These are phyloP conservation scores for Pichia sp. DNA, from an alignment of 1,139 yeast species.

Conservation along the genomic window DNA sequence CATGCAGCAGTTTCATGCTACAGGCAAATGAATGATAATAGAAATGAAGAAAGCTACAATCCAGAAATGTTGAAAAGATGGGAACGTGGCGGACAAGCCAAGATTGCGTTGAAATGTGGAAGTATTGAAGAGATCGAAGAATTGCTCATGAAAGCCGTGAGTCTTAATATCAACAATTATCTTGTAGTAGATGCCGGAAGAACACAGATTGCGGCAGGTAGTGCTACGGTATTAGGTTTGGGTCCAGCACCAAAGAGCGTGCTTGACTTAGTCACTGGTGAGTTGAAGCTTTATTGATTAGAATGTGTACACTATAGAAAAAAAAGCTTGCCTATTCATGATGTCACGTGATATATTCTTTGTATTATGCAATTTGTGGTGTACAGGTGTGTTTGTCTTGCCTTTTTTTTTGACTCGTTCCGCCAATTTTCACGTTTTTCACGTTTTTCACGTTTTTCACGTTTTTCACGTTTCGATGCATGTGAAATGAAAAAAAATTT, in stretches of 20 bases:
- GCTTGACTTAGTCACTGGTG: conserved; percentile 75
- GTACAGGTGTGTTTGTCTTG: too few species aligned
- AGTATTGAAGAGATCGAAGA: conserved; percentile 71
- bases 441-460: neutral
- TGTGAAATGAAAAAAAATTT: neutral
- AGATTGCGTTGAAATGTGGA: conserved; percentile 74
- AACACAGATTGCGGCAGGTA: conserved; percentile 91
- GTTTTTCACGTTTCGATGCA: neutral
- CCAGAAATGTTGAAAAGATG: conserved; percentile 63
- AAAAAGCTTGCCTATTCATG: too few species aligned
- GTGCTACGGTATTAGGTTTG: conserved; percentile 87
- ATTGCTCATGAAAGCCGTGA: conserved; percentile 73
- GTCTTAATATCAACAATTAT: conserved; percentile 69
- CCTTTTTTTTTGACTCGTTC: too few species aligned
- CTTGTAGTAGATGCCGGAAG: conserved; percentile 95
- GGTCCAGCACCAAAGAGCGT: conserved; percentile 95
- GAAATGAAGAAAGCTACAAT: conserved; percentile 38
- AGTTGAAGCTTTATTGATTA: conserved; percentile 59
- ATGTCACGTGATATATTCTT: neutral
- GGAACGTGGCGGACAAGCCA: conserved; percentile 90
- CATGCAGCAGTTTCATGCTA: conserved; percentile 96
- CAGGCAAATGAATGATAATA: conserved; percentile 49
- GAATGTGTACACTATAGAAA: too few species aligned
- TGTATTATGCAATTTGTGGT: too few species aligned
- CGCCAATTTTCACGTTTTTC: too few species aligned